Evolutionary conservation across 1,284 basidiomycete species (phyloP), one percentile per base, ranked within the genome.

Genomic region (Earliella scabrosa): DNA sequence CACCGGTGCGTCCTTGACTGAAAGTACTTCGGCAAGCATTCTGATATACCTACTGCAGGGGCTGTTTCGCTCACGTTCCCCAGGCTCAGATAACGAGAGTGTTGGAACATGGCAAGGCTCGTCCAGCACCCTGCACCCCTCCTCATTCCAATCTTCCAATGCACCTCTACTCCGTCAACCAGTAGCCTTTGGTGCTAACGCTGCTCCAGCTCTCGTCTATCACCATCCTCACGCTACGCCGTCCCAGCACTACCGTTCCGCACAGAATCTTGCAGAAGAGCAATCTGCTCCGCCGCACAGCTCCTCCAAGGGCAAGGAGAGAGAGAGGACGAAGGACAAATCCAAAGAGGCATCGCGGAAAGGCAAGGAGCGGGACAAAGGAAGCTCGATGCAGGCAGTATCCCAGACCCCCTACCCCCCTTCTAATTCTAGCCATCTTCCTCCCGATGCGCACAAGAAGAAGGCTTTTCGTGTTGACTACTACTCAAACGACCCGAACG

Each of bases 301-400:
- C 36, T 57, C 60, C 8, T 58, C 61, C 0, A 68, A 66, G 31
- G 47, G 53, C 4, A 66, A 64, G 52, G 66, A 56, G 31, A 67
- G 63, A 50, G 63, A 60, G 21, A 43, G 41, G 8, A 13, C 45
- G 13, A 56, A 56, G 39, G 51, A 54, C 27, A 62, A 53, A 44
- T 40, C 52, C 8, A 47, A 48, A n/a, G 27, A 47, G 20, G 39
- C 50, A 31, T 52, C 35, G 31, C 53, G 58, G 24, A 63, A 63
- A 27, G 59, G 57, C 14, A 62, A 63, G 51, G 63, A 59, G 21
- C 49, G 49, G 23, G 56, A 58, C 36, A 58, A 60, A 38, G 46
- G 48, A 34, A 51, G 39, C 1, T 31, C 56, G 7, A 45, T 40
- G n/a, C 59, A 47, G 6, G n/a, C 54, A 26, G 36, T 47, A 9